Percentiles rank a stretch among this genome's conserved stretches.
Evolutionary conservation across 2,329 filamentous ascomycete genomes (phyloP).

Genomic region (Didymellaceae sp.): DNA sequence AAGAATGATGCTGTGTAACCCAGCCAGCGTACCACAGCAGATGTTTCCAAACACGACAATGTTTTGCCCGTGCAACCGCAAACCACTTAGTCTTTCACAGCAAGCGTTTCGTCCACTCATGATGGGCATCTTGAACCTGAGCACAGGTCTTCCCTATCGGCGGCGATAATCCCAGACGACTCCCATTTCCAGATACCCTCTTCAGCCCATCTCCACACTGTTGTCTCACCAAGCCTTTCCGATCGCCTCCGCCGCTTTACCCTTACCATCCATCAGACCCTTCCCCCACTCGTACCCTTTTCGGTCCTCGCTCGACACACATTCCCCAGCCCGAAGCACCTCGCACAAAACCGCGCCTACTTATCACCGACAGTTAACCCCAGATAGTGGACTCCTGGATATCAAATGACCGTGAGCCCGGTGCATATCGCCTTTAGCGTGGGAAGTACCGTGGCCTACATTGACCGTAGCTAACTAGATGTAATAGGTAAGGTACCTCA

Average conservation of each 20-base stretch:
- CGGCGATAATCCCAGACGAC: no score
- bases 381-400: not conserved
- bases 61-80: not conserved
- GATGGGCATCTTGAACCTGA: no score
- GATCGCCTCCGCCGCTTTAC: constrained; percentile 9
- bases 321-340: constrained; percentile 7
- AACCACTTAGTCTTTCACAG: not conserved
- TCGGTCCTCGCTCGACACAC: not conserved
- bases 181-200: not conserved
- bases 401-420: not conserved
- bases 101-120: constrained; percentile 2
- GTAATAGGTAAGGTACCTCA: no score
- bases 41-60: constrained; percentile 9
- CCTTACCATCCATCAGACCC: not conserved
- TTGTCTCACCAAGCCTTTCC: constrained; percentile 17
- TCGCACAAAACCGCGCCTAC: no score
- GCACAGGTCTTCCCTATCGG: no score
- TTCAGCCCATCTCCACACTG: not conserved
- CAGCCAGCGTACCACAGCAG: constrained; percentile 1
- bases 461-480: not conserved
- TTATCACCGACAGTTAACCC: no score
- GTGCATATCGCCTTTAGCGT: not conserved
- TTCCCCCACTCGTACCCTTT: not conserved
- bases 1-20: not conserved
- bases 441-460: not conserved